Percentiles rank a stretch among this genome's conserved stretches.
Evolutionary conservation across 805 yeast genomes (phyloP).

Genomic region (Barnettozyma vustinii): DNA sequence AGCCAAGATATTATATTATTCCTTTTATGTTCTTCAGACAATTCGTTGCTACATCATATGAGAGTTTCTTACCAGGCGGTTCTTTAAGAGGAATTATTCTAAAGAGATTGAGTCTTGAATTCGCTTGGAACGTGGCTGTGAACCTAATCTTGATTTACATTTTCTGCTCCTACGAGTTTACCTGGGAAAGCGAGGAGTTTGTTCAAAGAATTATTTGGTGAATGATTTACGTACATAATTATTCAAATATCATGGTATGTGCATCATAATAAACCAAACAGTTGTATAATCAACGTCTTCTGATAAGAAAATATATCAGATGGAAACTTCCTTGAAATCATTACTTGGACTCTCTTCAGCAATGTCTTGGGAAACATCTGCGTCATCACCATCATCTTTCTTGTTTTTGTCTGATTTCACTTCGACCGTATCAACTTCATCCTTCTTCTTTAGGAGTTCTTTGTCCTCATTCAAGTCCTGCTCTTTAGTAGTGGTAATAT

Average conservation of each 20-base stretch:
- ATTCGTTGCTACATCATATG: slow-evolving; percentile 38
- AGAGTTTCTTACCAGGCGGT: slow-evolving; percentile 22
- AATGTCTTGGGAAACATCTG: slow-evolving; percentile 9
- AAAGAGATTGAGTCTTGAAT: slow-evolving; percentile 46
- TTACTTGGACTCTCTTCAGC: slow-evolving; percentile 8
- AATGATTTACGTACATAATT: slow-evolving; percentile 6
- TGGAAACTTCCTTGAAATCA: slow-evolving; percentile 22
- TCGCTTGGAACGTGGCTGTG: slow-evolving; percentile 54
- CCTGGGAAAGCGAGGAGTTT: slow-evolving; percentile 58
- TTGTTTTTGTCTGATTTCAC: background rate
- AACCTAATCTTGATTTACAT: slow-evolving; percentile 48
- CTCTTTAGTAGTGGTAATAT: slow-evolving; percentile 11
- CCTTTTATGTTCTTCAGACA: slow-evolving; percentile 77
- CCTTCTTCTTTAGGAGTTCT: slow-evolving; percentile 1
- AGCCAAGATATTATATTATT: slow-evolving; percentile 85
- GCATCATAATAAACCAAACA: background rate
- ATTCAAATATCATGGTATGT: background rate
- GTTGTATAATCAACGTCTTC: background rate
- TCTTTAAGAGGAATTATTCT: slow-evolving; percentile 19
- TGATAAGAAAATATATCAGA: slow-evolving; percentile 5
- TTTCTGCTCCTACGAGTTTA: slow-evolving; percentile 57
- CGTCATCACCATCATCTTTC: background rate
- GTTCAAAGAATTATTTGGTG: slow-evolving; percentile 89
- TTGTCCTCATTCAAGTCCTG: slow-evolving; percentile 4
- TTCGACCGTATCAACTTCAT: background rate